These are phyloP conservation scores for Dictyostelium discoideum DNA, from an alignment of 78 protist species.

Conservation along the genomic window DNA sequence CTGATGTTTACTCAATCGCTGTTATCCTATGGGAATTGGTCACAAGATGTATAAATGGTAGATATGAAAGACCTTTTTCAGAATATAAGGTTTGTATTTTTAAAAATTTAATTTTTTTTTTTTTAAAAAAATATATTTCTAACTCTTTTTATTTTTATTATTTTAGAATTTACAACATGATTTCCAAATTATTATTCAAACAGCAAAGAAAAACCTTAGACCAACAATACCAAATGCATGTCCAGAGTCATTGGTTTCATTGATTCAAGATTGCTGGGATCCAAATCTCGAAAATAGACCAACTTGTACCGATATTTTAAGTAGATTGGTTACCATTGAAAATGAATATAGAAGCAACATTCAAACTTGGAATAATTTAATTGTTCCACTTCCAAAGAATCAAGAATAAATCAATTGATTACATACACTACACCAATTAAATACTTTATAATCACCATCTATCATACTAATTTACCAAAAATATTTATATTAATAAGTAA, in stretches of 20 bases:
- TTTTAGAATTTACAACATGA: constrained; percentile 68
- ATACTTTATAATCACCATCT: neutral
- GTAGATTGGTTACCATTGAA: constrained; percentile 28
- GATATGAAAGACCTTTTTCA: constrained; percentile 81
- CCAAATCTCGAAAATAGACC: constrained; percentile 58
- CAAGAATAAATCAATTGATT: neutral
- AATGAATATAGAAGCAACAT: constrained; percentile 23
- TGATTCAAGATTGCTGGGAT: constrained; percentile 75
- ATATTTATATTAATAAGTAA: neutral
- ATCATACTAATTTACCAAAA: neutral
- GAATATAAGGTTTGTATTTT: constrained; percentile 21
- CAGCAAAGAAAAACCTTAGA: constrained; percentile 78
- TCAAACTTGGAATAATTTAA: constrained; percentile 26
- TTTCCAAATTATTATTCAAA: constrained; percentile 87
- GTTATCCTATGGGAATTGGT: constrained; percentile 86
- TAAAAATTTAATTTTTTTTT: too few relatives aligned
- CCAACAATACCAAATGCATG: constrained; percentile 83
- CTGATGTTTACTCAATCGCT: constrained; percentile 83
- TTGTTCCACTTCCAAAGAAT: constrained; percentile 35
- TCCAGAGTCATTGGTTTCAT: constrained; percentile 46
- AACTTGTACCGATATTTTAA: constrained; percentile 47
- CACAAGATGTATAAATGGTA: constrained; percentile 69
- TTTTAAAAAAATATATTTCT: neutral
- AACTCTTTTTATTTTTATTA: too few relatives aligned
- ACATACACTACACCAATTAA: neutral